phyloP scores from a whole-genome alignment of 768 basidiomycete species.

The Trametes sanguinea region DNA sequence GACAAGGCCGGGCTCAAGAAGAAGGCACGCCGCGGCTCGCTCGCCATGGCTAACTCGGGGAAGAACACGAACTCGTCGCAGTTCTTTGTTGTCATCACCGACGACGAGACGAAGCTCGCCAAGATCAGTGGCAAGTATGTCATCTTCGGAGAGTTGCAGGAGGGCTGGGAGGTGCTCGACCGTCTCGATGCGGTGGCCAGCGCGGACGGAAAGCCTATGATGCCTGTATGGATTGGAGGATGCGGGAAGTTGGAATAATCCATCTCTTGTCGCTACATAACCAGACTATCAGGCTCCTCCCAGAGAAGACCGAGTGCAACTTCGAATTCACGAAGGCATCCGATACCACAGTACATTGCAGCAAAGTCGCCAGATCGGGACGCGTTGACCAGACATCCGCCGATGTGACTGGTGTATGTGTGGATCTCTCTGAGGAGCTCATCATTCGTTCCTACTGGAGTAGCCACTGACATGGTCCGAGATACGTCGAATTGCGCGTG shows the following conservation, averaged over 20 bases:
- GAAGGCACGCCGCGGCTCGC: slow-evolving; percentile 42
- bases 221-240: slow-evolving; percentile 46
- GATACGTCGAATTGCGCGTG: too few relatives aligned
- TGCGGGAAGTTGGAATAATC: slow-evolving; percentile 32
- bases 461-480: too few relatives aligned
- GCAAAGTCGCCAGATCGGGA: too few relatives aligned
- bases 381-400: too few relatives aligned
- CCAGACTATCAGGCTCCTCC: too few relatives aligned
- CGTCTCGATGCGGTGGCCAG: slow-evolving; percentile 36
- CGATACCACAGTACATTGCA: too few relatives aligned
- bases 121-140: slow-evolving; percentile 55
- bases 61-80: slow-evolving; percentile 52
- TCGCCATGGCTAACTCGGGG: slow-evolving; percentile 56
- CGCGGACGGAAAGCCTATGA: slow-evolving; percentile 37
- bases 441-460: too few relatives aligned
- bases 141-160: slow-evolving; percentile 43
- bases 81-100: slow-evolving; percentile 52
- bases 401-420: too few relatives aligned
- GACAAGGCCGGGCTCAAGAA: slow-evolving; percentile 52
- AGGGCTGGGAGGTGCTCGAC: slow-evolving; percentile 37
- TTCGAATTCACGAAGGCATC: too few relatives aligned
- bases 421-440: too few relatives aligned
- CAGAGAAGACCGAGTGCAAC: too few relatives aligned
- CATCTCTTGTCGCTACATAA: too few relatives aligned
- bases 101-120: slow-evolving; percentile 41